Evolutionary conservation across 1,284 basidiomycete species (phyloP), one percentile per base, ranked within the genome.

Genomic region (Tilletia setariae): DNA sequence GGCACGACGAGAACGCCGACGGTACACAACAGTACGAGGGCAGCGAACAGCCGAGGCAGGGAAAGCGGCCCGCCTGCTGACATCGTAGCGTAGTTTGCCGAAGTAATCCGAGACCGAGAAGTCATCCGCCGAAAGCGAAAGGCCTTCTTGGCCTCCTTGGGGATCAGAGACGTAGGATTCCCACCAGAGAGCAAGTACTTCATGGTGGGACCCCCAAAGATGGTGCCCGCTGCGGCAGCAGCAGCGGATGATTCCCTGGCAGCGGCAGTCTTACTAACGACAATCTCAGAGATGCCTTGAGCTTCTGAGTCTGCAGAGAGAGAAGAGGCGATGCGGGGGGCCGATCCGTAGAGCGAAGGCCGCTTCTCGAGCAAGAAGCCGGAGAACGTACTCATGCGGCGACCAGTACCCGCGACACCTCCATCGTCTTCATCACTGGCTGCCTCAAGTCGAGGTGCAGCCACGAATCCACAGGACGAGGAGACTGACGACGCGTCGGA

Each of bases 1-100:
- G 56, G 56, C 16, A 30, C 56, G 28, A 61, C 56, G 4, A 61
- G 56, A 30, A 61, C 56, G 19, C 56, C 56, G 7, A 61, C 56
- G 9, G 56, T 61, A 16, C 56, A 61, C 13, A 61, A 30, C 56
- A 61, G 21, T 19, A 61, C 56, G 30, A 61, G 56, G 13, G 56
- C 56, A 21, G 56, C 56, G 56, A 61, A 61, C 13, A 61, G 56
- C 16, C 56, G 23, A 28, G 56, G 28, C 30, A 61, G 21, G 19
- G 56, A 61, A n/a, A 61, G 56, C 30, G 56, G 56, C n/a, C 56
- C 56, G 19, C 56, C 56, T 15, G 56, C 56, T 30, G 56, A 61
- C 56, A 61, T 61, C 28, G 28, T 25, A 15, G 56, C 35, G n/a
- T 35, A 61, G 30, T 61, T 61, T 28, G 56, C 7, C 3, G 56